These are phyloP conservation scores for Raffaelea arxii DNA, from an alignment of 2,329 filamentous ascomycete genomes.

Conservation along the genomic window DNA sequence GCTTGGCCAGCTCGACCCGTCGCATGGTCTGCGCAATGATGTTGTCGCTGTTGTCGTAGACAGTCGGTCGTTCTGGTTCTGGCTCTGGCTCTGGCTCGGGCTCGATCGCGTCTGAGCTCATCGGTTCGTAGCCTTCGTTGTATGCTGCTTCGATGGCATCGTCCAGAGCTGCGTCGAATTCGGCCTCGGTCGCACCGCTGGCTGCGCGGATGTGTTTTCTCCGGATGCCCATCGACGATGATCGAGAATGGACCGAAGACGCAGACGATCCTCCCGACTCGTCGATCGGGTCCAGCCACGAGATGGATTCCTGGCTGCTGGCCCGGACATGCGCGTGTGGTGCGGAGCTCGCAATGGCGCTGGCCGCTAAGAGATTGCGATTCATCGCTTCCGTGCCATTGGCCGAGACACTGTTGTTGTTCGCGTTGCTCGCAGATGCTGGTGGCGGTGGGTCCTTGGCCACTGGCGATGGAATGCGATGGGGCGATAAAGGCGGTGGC, in stretches of 20 bases:
- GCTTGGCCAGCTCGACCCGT: constrained; percentile 66
- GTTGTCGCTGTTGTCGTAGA: constrained; percentile 18
- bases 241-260: constrained; percentile 72
- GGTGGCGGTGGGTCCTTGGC: background rate
- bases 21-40: constrained; percentile 46
- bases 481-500: constrained; percentile 62
- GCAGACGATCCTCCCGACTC: constrained; percentile 74
- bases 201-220: constrained; percentile 59
- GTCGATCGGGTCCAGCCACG: constrained; percentile 90
- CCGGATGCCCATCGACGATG: constrained; percentile 58
- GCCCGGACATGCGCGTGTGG: constrained; percentile 36
- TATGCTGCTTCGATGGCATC: constrained; percentile 95
- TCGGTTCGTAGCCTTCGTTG: constrained; percentile 78
- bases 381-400: constrained; percentile 22
- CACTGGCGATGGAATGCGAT: constrained; percentile 24
- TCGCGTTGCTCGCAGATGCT: background rate
- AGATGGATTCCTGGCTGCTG: constrained; percentile 70
- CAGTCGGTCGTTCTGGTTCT: no score
- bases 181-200: constrained; percentile 70
- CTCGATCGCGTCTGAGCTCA: constrained; percentile 33
- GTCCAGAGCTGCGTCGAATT: constrained; percentile 90
- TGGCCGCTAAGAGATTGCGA: constrained; percentile 4
- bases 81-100: no score
- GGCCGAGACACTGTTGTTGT: background rate
- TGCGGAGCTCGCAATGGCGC: background rate